Base-by-base conservation (phyloP, 257 asterid species). In the Thymus mandschuricus region DNA sequence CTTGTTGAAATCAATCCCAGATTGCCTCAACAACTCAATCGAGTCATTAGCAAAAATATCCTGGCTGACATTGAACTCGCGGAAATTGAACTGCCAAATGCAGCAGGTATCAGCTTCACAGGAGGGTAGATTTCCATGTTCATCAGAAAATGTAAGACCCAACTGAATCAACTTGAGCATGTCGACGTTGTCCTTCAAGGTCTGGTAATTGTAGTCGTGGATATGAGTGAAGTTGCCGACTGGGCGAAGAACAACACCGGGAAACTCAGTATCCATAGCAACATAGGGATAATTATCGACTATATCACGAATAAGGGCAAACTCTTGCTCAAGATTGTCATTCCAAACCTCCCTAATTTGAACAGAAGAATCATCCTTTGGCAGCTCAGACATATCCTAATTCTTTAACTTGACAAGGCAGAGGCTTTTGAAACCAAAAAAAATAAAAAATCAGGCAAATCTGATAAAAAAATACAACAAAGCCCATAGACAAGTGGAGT, bases 191-290 rank as follows among this genome's bases (percentile, higher is more conserved):
- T 80, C 84, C 74, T 80, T 80, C 76, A 80, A 46, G n/a, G 77
- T 76, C 67, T 80, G 81, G 38, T 80, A 80, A 73, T 80, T 73
- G 63, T 73, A 80, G 61, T 80, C 81, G 43, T 69, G 66, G 67
- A 73, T 69, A 60, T 80, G 76, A 54, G 41, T 73, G n/a, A 80
- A 80, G 44, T 70, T 73, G 33, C 81, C 76, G 33, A 80, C 66
- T 1, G 84, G 84, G 2, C 84, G 79, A 58, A 76, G 77, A 64
- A 80, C 84, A 11, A 80, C 79, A 28, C 84, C 84, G 1, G 84
- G 84, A 13, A 80, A 80, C 79, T 80, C 84, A 27, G 81, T 80
- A 76, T 80, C 84, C 84, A 80, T 80, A 3, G 84, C 84, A 68
- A 80, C 75, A 63, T 76, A 80, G 15, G 81, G 84, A 8, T 58